Percentiles rank a stretch among this genome's conserved stretches.
phyloP scores from a whole-genome alignment of 176 grass and related monocot genomes.

The Oryza nivara region DNA sequence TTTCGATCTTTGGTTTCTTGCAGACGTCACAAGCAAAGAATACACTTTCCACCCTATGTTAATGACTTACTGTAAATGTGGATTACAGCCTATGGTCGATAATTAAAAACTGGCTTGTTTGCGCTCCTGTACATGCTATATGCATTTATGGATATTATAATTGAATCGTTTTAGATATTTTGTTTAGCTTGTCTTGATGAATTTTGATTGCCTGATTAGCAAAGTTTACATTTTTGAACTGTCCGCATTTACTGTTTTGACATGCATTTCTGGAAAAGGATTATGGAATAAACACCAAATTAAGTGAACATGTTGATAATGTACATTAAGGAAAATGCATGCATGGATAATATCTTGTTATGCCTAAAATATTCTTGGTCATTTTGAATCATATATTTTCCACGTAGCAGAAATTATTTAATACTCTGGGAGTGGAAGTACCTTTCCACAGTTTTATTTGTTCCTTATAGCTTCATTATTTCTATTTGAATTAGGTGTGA shows the following conservation, averaged over 20 bases:
- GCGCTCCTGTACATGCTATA: not conserved
- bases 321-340: not conserved
- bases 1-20: conserved; percentile 15
- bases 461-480: conserved; percentile 40
- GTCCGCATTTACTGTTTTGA: not conserved
- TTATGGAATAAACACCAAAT: not conserved
- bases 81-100: not conserved
- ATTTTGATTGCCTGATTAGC: not conserved
- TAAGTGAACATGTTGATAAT: conserved; percentile 9
- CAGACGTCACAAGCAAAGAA: not conserved
- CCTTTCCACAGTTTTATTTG: not conserved
- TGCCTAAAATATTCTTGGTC: not conserved
- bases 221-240: conserved; percentile 9
- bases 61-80: not conserved
- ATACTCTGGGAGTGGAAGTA: not conserved
- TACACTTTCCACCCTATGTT: not conserved
- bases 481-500: conserved; percentile 72
- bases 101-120: conserved; percentile 30
- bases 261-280: conserved; percentile 6
- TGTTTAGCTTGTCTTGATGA: not conserved
- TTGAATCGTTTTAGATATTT: not conserved
- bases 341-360: not conserved
- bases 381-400: conserved; percentile 5
- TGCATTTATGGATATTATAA: conserved; percentile 27
- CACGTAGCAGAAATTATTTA: not conserved